Percentiles rank a stretch among this genome's conserved stretches.
These are phyloP conservation scores for Paecilomyces sp. DNA, from an alignment of 2,329 filamentous ascomycete genomes.

Conservation along the genomic window DNA sequence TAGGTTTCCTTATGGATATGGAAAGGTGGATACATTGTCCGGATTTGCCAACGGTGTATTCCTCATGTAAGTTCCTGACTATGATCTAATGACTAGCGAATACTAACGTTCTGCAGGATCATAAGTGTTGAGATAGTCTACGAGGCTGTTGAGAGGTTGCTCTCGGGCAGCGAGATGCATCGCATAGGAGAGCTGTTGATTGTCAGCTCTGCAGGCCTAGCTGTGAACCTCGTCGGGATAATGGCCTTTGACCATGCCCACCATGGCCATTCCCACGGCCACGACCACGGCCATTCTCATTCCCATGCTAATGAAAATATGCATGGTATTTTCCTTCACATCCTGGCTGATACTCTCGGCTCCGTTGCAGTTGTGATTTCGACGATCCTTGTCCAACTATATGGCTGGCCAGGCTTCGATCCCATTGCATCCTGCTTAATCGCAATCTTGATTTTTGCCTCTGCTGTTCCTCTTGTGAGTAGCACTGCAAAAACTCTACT, in stretches of 20 bases:
- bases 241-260: conserved; percentile 31
- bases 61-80: conserved; percentile 58
- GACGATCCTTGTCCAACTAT: conserved; percentile 77
- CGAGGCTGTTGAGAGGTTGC: conserved; percentile 81
- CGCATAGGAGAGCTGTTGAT: conserved; percentile 79
- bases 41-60: conserved; percentile 96
- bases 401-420: conserved; percentile 90
- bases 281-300: conserved; percentile 35
- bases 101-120: conserved; percentile 49
- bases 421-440: conserved; percentile 91
- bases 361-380: conserved; percentile 92
- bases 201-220: conserved; percentile 76
- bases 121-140: conserved; percentile 95
- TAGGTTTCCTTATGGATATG: conserved; percentile 88
- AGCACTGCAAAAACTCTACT: conserved; percentile 77
- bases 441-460: conserved; percentile 86
- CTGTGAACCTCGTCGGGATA: conserved; percentile 90
- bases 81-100: not conserved
- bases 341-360: conserved; percentile 88
- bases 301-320: conserved; percentile 89
- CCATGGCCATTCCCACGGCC: conserved; percentile 38
- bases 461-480: conserved; percentile 78
- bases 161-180: conserved; percentile 76
- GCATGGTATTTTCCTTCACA: conserved; percentile 93
- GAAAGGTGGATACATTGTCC: conserved; percentile 92